Evolutionary conservation across 192 early-diverging fungal species (phyloP).

Genomic region (Dissophora ornata): DNA sequence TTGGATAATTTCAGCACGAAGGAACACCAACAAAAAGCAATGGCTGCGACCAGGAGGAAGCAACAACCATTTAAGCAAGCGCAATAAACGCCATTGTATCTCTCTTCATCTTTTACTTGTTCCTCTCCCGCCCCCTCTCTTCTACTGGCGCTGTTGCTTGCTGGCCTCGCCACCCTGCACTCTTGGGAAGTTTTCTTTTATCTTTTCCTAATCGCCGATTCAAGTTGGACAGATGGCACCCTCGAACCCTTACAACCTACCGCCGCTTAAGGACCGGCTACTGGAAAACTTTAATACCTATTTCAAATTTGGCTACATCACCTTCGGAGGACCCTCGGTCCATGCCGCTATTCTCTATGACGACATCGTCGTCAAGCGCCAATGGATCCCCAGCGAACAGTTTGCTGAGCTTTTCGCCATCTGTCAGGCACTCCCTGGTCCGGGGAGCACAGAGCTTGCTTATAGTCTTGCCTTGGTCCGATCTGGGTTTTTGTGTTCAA

Average conservation of each 20-base stretch:
- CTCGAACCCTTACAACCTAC: conserved; percentile 3
- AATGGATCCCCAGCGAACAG: conserved; percentile 64
- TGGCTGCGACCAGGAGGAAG: too few species aligned
- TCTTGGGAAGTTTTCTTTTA: too few species aligned
- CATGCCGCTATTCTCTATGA: conserved; percentile 70
- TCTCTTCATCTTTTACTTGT: too few species aligned
- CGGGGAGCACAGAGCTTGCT: conserved; percentile 64
- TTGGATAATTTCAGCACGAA: too few species aligned
- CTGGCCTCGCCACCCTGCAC: too few species aligned
- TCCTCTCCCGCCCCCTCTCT: too few species aligned
- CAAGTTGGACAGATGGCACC: background rate
- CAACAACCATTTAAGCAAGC: too few species aligned
- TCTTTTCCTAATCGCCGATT: too few species aligned
- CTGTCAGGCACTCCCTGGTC: conserved; percentile 73
- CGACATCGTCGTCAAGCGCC: conserved; percentile 61
- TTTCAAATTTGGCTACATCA: conserved; percentile 65
- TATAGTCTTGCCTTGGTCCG: conserved; percentile 65
- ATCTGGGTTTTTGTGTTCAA: conserved; percentile 59
- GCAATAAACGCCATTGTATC: too few species aligned
- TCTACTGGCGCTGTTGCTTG: too few species aligned
- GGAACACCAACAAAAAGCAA: too few species aligned
- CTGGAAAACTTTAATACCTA: conserved; percentile 28
- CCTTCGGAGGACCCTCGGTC: conserved; percentile 73
- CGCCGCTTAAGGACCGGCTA: conserved; percentile 34
- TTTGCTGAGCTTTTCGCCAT: conserved; percentile 77